Conservation (phyloP, 805 yeast genomes). For the Cyberlindnera bimundalis region DNA sequence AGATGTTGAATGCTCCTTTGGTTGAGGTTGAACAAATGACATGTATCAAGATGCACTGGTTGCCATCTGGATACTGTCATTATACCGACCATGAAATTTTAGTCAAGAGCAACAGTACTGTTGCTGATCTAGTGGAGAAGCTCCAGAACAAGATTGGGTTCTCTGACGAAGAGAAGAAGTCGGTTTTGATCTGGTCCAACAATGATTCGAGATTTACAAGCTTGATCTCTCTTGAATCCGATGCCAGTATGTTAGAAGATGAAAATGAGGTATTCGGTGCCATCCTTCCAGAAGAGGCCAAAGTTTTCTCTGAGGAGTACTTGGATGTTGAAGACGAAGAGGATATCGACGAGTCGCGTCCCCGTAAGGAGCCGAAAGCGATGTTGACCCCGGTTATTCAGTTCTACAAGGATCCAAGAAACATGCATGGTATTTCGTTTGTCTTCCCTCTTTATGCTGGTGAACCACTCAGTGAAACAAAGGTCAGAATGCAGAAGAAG, state of each 20-base stretch:
- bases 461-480: conserved; percentile 63
- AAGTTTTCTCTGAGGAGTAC: conserved; percentile 18
- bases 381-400: conserved; percentile 68
- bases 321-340: conserved; percentile 16
- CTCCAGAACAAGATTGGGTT: conserved; percentile 54
- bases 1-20: conserved; percentile 69
- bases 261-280: conserved; percentile 43
- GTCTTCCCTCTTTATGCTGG: conserved; percentile 65
- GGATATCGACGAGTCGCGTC: conserved; percentile 12
- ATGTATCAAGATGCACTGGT: conserved; percentile 63
- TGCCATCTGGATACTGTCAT: conserved; percentile 67
- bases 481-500: conserved; percentile 59
- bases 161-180: conserved; percentile 42
- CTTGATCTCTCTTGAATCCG: conserved; percentile 33
- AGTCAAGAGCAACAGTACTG: conserved; percentile 59
- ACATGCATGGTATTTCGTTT: conserved; percentile 83
- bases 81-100: conserved; percentile 66
- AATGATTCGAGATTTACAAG: conserved; percentile 34
- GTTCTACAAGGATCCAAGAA: conserved; percentile 63
- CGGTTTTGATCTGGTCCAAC: conserved; percentile 56
- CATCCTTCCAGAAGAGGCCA: conserved; percentile 36
- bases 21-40: conserved; percentile 76
- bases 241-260: conserved; percentile 38
- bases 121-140: conserved; percentile 51
- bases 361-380: conserved; percentile 22